Conservation (phyloP, 192 early-diverging fungal species). For the Chytriomyces confervae region DNA sequence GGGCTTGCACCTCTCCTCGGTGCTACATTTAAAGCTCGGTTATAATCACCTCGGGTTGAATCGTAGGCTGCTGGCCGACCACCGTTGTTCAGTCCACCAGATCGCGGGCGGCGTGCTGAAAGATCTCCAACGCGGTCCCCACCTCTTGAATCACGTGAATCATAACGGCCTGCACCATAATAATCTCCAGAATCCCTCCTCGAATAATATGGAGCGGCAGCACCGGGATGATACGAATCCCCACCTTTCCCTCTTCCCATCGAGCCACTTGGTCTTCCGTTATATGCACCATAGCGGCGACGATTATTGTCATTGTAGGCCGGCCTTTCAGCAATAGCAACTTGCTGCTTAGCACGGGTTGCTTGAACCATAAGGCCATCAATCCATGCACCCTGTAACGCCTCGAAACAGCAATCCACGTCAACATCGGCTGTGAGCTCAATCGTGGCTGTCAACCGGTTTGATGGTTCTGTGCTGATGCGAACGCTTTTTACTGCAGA, state of each 20-base stretch:
- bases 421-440: slow-evolving; percentile 9
- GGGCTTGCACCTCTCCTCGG: background rate
- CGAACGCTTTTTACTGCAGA: background rate
- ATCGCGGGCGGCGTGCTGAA: background rate
- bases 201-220: background rate
- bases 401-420: background rate
- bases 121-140: background rate
- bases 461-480: background rate
- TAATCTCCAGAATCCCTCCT: background rate
- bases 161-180: background rate
- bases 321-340: background rate
- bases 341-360: background rate
- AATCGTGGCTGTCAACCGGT: slow-evolving; percentile 4
- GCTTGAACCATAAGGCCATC: slow-evolving; percentile 18
- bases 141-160: background rate
- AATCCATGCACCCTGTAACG: slow-evolving; percentile 23
- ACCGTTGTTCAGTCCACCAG: background rate
- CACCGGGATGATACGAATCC: background rate
- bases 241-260: slow-evolving; percentile 13
- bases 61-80: background rate
- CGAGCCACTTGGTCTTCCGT: background rate
- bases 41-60: background rate
- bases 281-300: background rate
- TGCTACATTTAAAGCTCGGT: background rate
- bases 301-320: background rate